A percentile compares a stretch with the other conserved stretches of the same genome.
phyloP scores from a whole-genome alignment of 208 protist genomes.

The Acanthamoeba divionensis region DNA sequence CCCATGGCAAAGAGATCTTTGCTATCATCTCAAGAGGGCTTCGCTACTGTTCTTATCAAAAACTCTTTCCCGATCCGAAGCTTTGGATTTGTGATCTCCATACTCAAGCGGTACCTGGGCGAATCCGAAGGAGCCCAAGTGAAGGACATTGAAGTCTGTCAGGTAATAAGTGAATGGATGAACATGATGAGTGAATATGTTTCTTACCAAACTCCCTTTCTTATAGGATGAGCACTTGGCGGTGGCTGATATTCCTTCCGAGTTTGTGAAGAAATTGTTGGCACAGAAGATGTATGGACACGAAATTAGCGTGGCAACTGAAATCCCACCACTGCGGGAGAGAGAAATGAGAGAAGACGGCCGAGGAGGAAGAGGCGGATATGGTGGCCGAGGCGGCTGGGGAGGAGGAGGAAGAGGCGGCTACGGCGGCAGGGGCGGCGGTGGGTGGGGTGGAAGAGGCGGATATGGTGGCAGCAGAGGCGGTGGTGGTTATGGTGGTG shows the following conservation, averaged over 20 bases:
- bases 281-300: neutral
- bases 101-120: conserved; percentile 6
- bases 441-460: neutral
- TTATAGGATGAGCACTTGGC: neutral
- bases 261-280: neutral
- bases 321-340: neutral
- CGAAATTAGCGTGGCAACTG: neutral
- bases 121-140: neutral
- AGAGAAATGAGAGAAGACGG: neutral
- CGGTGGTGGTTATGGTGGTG: neutral
- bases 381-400: neutral
- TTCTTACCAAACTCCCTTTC: too few relatives aligned
- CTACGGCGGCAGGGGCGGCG: neutral
- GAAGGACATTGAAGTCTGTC: conserved; percentile 9
- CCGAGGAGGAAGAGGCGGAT: neutral
- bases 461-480: neutral
- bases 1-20: neutral
- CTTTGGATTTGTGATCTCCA: conserved; percentile 15
- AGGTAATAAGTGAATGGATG: neutral
- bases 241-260: neutral
- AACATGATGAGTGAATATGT: neutral
- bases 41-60: neutral
- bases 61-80: neutral
- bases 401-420: neutral
- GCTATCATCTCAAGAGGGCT: neutral